Evolutionary conservation across 345 rosid species (phyloP).

Genomic region (Gossypium ekmanianum): DNA sequence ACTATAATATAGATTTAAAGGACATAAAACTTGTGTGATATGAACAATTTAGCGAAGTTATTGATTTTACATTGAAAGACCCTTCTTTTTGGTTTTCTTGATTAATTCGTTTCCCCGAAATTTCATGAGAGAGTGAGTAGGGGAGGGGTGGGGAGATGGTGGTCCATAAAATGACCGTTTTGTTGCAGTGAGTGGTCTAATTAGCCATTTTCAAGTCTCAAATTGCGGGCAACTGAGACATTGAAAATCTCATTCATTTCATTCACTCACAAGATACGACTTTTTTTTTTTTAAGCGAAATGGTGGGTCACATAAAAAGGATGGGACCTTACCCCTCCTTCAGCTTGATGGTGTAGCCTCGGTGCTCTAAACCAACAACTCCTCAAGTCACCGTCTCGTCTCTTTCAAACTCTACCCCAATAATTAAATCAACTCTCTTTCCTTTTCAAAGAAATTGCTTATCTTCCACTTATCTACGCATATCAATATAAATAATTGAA

Average conservation of each 20-base stretch:
- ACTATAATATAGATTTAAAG: neutral
- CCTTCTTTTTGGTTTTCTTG: neutral
- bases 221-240: constrained; percentile 2
- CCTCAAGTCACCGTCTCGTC: constrained; percentile 10
- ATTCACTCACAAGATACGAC: constrained; percentile 11
- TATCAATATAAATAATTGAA: neutral
- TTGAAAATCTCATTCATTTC: constrained; percentile 3
- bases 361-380: constrained; percentile 13
- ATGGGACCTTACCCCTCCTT: neutral
- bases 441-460: neutral
- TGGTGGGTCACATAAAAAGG: constrained; percentile 16
- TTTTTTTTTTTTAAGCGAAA: neutral
- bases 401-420: constrained; percentile 19
- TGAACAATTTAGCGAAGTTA: neutral
- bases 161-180: neutral
- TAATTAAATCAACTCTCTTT: neutral
- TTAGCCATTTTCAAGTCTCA: constrained; percentile 12
- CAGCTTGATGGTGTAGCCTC: neutral
- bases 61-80: neutral
- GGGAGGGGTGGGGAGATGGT: neutral
- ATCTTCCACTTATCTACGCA: neutral
- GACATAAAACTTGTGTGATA: neutral
- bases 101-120: neutral
- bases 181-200: neutral
- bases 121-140: neutral